A percentile compares a stretch with the other conserved stretches of the same genome.
These are phyloP conservation scores for Tetrapyrgos nigripes DNA, from an alignment of 1,284 basidiomycete genomes.

Conservation along the genomic window DNA sequence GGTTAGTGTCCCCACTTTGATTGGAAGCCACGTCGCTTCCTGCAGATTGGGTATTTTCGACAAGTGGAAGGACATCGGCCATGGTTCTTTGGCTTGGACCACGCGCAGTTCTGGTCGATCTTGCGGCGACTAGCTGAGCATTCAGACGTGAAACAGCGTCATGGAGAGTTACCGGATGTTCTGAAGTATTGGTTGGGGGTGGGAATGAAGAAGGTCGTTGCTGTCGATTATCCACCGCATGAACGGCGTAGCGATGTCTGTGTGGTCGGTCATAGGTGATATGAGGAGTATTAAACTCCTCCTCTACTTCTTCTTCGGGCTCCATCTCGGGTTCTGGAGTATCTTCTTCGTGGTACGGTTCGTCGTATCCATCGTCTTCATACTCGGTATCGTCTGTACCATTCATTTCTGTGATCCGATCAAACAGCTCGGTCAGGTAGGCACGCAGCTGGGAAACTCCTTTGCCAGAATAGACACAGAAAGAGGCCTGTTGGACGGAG, in stretches of 20 bases:
- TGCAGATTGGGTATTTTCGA: slow-evolving; percentile 66
- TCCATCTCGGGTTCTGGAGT: slow-evolving; percentile 53
- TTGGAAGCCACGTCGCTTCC: slow-evolving; percentile 63
- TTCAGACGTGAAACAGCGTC: background rate
- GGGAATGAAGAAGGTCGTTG: slow-evolving; percentile 13
- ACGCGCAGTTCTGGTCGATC: slow-evolving; percentile 31
- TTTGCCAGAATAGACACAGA: slow-evolving; percentile 96
- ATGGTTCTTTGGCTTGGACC: slow-evolving; percentile 37
- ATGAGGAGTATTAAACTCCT: slow-evolving; percentile 20
- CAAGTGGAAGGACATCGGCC: slow-evolving; percentile 62
- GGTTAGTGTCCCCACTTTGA: slow-evolving; percentile 57
- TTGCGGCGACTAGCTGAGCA: slow-evolving; percentile 35
- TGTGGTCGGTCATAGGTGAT: background rate
- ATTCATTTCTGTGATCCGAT: slow-evolving; percentile 73
- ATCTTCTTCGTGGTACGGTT: slow-evolving; percentile 58
- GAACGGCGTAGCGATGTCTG: background rate
- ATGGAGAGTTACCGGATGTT: slow-evolving; percentile 35
- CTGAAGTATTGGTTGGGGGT: slow-evolving; percentile 28
- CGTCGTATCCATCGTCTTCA: slow-evolving; percentile 69
- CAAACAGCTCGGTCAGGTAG: slow-evolving; percentile 77
- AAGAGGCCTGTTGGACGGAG: slow-evolving; percentile 87
- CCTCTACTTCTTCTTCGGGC: slow-evolving; percentile 46
- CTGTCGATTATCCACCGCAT: background rate
- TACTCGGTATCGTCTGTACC: slow-evolving; percentile 77
- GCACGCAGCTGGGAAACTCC: slow-evolving; percentile 87